Percentiles rank a stretch among this genome's conserved stretches.
phyloP scores from a whole-genome alignment of 306 rosid species.

The Quercus cerris region DNA sequence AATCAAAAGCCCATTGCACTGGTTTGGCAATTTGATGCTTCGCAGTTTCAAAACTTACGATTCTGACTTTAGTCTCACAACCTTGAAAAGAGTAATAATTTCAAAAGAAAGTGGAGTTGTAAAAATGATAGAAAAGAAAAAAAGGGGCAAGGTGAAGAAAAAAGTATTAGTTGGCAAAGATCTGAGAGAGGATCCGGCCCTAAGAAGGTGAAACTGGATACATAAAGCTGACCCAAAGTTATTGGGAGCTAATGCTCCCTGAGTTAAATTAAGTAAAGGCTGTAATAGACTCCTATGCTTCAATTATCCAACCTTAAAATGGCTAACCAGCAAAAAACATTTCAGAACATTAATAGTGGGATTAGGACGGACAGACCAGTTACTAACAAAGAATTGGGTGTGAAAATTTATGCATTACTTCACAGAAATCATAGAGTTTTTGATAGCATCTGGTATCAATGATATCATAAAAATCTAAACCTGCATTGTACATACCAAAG shows the following conservation, averaged over 20 bases:
- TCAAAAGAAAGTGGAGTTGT: not conserved
- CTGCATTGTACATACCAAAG: slow-evolving; percentile 50
- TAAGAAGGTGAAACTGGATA: slow-evolving; percentile 12
- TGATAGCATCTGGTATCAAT: not conserved
- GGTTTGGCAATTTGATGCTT: slow-evolving; percentile 8
- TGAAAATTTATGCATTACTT: not conserved
- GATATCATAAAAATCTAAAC: slow-evolving; percentile 4
- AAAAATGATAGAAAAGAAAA: not conserved
- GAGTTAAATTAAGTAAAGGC: not conserved
- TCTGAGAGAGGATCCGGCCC: too few relatives aligned
- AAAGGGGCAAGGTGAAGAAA: not conserved
- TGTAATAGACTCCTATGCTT: slow-evolving; percentile 9
- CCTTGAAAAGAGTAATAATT: not conserved
- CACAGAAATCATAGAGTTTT: not conserved
- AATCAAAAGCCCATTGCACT: slow-evolving; percentile 10
- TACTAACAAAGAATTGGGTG: not conserved
- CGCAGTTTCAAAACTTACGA: not conserved
- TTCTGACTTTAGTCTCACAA: slow-evolving; percentile 3
- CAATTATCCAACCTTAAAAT: slow-evolving; percentile 8
- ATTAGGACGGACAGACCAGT: slow-evolving; percentile 4
- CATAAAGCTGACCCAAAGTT: slow-evolving; percentile 14
- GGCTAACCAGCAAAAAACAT: not conserved
- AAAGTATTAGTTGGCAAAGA: too few relatives aligned
- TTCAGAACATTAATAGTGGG: not conserved
- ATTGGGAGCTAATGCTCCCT: not conserved